Base-by-base conservation (phyloP, 2,329 filamentous ascomycete genomes). In the Fusarium proliferatum region DNA sequence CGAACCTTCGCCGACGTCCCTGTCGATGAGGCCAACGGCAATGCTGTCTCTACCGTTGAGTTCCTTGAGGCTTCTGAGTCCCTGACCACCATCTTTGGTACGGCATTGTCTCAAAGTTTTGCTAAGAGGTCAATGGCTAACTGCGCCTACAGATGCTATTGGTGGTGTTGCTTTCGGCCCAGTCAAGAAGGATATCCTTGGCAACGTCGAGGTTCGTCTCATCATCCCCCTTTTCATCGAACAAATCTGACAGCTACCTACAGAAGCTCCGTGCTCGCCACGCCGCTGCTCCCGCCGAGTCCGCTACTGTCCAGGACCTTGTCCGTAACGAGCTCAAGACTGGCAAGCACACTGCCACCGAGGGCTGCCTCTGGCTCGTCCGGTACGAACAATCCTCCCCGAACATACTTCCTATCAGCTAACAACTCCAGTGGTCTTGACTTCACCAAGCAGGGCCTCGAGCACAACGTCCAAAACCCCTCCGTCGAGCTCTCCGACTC, bases 21-120 rank as follows among this genome's bases (percentile, higher is more conserved):
- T 19, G 84, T 97, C 78, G 90, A 94, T 78, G 86, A 88, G 71
- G 87, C 88, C 76, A 92, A 93, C 76, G 91, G 91, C 84, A 92
- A 94, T 85, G 93, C 91, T 69, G 91, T 98, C 79, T 85, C 90
- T 61, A 98, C 96, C 52, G 89, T 89, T 65, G 91, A 97, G 82
- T 99, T 98, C 84, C 92, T 98, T 73, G 93, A 97, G 75, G 96
- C 96, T 65, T 90, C 94, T 60, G 95, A 98, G 88, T 91, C 93
- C 64, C 85, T 98, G 82, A 93, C 93, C 60, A 93, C 91, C 71
- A 90, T 99, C 71, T 98, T 98, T 80, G 94, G 94, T 96, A 79
- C 34, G 78, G 55, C 4, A 52, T 30, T 34, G 19, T 26, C 30
- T 28, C n/a, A 23, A 28, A 19, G 49, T 19, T 8, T 21, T 17